Conservation (phyloP, 2,329 filamentous ascomycete genomes). For the Pezicula rhizophila region DNA sequence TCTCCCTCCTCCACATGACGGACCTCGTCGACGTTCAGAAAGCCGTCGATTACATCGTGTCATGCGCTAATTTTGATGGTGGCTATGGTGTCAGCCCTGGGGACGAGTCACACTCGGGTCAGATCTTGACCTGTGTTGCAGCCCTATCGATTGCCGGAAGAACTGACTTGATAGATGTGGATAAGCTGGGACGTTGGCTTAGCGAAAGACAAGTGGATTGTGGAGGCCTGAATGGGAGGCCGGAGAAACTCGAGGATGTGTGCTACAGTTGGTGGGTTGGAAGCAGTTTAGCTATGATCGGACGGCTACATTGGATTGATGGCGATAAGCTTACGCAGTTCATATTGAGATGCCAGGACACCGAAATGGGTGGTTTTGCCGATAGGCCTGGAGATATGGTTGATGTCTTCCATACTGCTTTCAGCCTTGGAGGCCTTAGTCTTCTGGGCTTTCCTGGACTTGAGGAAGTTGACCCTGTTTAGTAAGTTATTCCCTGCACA, state of each 20-base stretch:
- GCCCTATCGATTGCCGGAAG: conserved; percentile 78
- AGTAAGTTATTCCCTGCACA: conserved; percentile 45
- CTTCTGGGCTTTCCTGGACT: conserved; percentile 73
- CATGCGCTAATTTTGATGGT: conserved; percentile 90
- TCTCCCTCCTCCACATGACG: conserved; percentile 75
- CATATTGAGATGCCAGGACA: conserved; percentile 84
- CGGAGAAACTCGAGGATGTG: conserved; percentile 92
- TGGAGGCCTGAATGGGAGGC: conserved; percentile 87
- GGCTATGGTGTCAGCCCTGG: conserved; percentile 87
- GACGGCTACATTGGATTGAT: conserved; percentile 88
- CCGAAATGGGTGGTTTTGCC: conserved; percentile 75
- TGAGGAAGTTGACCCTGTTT: conserved; percentile 78
- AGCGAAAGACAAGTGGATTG: conserved; percentile 85
- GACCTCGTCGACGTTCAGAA: conserved; percentile 71
- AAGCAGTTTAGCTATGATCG: conserved; percentile 85
- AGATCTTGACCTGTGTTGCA: conserved; percentile 91
- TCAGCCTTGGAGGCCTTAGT: conserved; percentile 83
- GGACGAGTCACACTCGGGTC: conserved; percentile 89
- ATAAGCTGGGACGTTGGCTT: conserved; percentile 82
- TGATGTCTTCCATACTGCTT: conserved; percentile 93
- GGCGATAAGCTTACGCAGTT: conserved; percentile 70
- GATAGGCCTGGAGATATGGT: conserved; percentile 92
- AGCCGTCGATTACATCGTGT: conserved; percentile 71
- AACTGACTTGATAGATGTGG: conserved; percentile 74
- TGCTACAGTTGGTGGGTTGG: conserved; percentile 99